A percentile compares a stretch with the other conserved stretches of the same genome.
Evolutionary conservation across 768 basidiomycete genomes (phyloP).

Genomic region (Tephrocybe sp.): DNA sequence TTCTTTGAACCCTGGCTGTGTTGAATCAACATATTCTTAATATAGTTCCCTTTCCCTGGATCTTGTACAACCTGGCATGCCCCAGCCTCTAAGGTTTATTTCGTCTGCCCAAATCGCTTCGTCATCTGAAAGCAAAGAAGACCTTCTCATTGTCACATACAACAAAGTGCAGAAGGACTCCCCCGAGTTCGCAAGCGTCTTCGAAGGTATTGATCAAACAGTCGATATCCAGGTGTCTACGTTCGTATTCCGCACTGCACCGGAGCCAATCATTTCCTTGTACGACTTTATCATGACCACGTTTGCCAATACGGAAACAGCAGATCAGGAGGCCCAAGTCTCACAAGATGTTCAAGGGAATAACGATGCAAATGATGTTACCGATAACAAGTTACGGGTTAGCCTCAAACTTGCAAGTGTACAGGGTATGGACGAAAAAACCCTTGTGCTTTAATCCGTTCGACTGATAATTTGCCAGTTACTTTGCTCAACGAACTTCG

Average conservation of each 20-base stretch:
- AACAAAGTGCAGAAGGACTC: conserved; percentile 77
- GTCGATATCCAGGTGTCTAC: conserved; percentile 89
- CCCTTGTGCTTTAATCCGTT: neutral
- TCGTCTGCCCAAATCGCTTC: conserved; percentile 51
- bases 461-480: conserved; percentile 41
- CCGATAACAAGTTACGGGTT: conserved; percentile 69
- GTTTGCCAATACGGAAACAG: conserved; percentile 37
- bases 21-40: conserved; percentile 9
- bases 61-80: conserved; percentile 54
- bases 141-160: conserved; percentile 81
- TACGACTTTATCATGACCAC: conserved; percentile 99
- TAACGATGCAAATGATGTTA: conserved; percentile 2
- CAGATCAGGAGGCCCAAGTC: neutral
- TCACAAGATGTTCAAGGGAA: neutral
- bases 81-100: conserved; percentile 55
- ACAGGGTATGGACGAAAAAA: conserved; percentile 48
- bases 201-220: conserved; percentile 85
- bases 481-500: conserved; percentile 67
- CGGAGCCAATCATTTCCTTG: conserved; percentile 84
- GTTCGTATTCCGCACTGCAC: conserved; percentile 82
- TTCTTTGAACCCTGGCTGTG: neutral
- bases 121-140: conserved; percentile 37
- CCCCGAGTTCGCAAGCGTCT: conserved; percentile 76
- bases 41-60: conserved; percentile 73
- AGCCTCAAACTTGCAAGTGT: conserved; percentile 82